Base-by-base conservation (phyloP, 2,329 filamentous ascomycete species). In the Microdochium trichocladiopsis region DNA sequence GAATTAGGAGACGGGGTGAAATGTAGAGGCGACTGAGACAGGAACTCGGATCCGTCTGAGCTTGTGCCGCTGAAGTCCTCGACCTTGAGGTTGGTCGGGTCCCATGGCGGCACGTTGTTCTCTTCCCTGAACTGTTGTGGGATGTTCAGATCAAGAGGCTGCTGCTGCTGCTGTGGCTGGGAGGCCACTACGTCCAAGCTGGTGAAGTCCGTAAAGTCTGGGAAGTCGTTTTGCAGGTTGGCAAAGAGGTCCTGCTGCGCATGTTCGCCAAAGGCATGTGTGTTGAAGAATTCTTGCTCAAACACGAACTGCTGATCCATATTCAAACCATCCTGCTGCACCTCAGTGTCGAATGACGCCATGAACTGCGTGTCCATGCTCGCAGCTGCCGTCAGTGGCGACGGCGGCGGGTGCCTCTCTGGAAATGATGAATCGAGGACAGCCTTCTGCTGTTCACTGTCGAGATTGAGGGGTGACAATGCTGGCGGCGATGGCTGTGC, bases 391-490 rank as follows among this genome's bases (percentile, higher is more conserved):
- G 9, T 10, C 18, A 22, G 18, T 6, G 41, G 18, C 10, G 41
- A 45, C n/a, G 41, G 21, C n/a, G 41, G 41, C 16, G 41, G n/a
- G 22, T 45, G 41, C 12, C 41, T 45, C 22, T 67, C 69, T 4
- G 66, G 61, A 28, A 66, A 66, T 23, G 63, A 68, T 12, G 65
- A 62, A 9, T 68, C 58, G 18, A 69, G 63, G 55, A 67, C 68
- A 50, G 60, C 54, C 8, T 65, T 59, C 43, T 68, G 65, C 28
- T n/a, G n/a, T n/a, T 73, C 70, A 55, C 70, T 61, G 45, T 76
- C 70, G 8, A 72, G 57, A 47, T 71, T 65, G 22, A 75, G 58
- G 2, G 75, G 76, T 22, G 76, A 78, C 37, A 73, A 64, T 2
- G 66, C 64, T 4, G 63, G 58, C n/a, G 67, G 64, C 22, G 68